Base-by-base conservation (phyloP, 2,329 filamentous ascomycete genomes). In the Bipolaris gigantea region DNA sequence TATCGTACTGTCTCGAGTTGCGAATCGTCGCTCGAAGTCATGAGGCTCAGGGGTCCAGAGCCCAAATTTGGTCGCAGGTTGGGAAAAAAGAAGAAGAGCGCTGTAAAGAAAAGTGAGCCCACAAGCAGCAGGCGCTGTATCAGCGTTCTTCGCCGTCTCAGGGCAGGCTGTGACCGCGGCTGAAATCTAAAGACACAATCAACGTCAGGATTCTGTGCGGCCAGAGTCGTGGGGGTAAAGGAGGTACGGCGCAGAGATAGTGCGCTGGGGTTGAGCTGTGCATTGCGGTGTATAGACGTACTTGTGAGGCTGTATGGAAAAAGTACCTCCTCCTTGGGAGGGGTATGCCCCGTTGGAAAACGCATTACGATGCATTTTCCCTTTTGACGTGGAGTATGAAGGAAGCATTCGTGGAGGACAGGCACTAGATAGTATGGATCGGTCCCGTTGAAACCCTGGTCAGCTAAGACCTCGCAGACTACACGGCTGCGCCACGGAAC, bases 1-100 rank as follows among this genome's bases (percentile, higher is more conserved):
- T 99, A 97, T 73, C 93, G 90, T 56, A 99, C 90, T 1, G 93
- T 97, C 74, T 97, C 91, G 53, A 97, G 85, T 69, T 96, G 87
- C 59, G 90, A 84, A 62, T 89, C 87, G 48, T 88, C 85, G 48
- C 80, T 78, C 19, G 82, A 79, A 35, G 86, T 85, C 46, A 92
- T 78, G 33, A 93, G 81, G 27, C 89, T 89, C 44, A 95, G 79
- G 1, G 89, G 70, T 78, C 82, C 71, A 79, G 81, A 71, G 78
- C 90, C 63, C 77, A 86, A 66, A 79, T 80, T 63, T 77, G 85
- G 74, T 76, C 86, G 76, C 60, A 91, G 85, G 75, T 90, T 89
- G 45, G 92, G 83, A 75, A 92, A 92, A 61, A 96, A 77, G 60
- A 87, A 81, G 68, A 94, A 83, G 25, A 91, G 71, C 35, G 88